Percentiles rank a stretch among this genome's conserved stretches.
Evolutionary conservation across 371 early-diverging fungal species (phyloP).

Genomic region (Conidiobolus incongruus): DNA sequence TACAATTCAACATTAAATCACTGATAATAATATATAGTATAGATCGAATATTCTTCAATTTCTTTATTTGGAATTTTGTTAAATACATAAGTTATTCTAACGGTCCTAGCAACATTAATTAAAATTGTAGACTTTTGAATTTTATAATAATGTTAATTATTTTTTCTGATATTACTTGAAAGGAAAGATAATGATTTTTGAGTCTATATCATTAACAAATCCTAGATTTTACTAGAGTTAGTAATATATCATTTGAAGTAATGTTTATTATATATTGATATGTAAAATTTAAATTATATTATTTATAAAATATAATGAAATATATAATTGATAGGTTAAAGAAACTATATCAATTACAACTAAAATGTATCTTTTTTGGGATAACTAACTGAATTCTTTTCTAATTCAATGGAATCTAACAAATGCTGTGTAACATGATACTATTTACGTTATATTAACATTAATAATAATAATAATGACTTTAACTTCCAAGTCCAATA

Average conservation of each 20-base stretch:
- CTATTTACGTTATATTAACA: too few relatives aligned
- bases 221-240: background rate
- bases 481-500: background rate
- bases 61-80: background rate
- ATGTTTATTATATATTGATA: background rate
- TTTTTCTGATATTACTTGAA: background rate
- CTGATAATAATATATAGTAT: background rate
- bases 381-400: too few relatives aligned
- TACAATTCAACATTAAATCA: background rate
- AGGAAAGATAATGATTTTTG: background rate
- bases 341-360: too few relatives aligned
- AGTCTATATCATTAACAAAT: slow-evolving; percentile 1
- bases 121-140: slow-evolving; percentile 1
- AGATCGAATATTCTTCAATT: background rate
- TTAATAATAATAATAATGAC: slow-evolving; percentile 1
- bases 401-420: too few relatives aligned
- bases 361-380: too few relatives aligned
- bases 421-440: too few relatives aligned
- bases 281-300: background rate
- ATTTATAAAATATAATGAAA: too few relatives aligned
- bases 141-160: too few relatives aligned
- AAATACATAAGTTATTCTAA: background rate
- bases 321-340: too few relatives aligned
- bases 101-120: slow-evolving; percentile 1
- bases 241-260: slow-evolving; percentile 1